Conservation (phyloP, 306 rosid genomes). For the cucumber (Cucumis sativus) region DNA sequence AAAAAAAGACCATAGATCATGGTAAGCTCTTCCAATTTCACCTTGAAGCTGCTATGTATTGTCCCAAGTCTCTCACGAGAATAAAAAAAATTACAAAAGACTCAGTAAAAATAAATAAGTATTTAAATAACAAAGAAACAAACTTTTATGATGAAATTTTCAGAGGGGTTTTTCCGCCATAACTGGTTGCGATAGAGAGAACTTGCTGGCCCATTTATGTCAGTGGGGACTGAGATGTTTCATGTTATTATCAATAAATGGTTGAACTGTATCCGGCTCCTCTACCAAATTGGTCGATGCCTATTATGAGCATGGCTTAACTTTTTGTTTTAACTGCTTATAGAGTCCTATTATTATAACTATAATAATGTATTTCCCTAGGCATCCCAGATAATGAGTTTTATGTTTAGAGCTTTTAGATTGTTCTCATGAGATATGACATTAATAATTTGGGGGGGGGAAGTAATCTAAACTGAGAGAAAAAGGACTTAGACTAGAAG, state of each 20-base stretch:
- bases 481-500: neutral
- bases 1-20: neutral
- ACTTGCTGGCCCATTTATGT: slow-evolving; percentile 1
- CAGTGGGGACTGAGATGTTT: slow-evolving; percentile 3
- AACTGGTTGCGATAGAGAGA: neutral
- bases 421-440: neutral
- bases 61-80: neutral
- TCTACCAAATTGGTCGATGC: neutral
- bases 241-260: slow-evolving; percentile 9
- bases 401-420: neutral
- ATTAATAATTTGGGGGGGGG: neutral
- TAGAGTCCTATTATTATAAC: neutral
- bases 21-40: neutral
- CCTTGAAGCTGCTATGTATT: neutral
- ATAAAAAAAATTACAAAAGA: neutral
- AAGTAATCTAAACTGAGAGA: neutral
- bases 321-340: neutral
- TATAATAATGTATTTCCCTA: neutral
- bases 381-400: neutral
- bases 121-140: neutral
- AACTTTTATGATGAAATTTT: neutral
- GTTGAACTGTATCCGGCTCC: neutral
- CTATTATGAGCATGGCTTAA: neutral
- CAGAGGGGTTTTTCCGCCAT: neutral
- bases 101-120: neutral